A percentile compares a stretch with the other conserved stretches of the same genome.
Conservation (phyloP, 1,284 basidiomycete species). For the Sanghuangporus weigelae region DNA sequence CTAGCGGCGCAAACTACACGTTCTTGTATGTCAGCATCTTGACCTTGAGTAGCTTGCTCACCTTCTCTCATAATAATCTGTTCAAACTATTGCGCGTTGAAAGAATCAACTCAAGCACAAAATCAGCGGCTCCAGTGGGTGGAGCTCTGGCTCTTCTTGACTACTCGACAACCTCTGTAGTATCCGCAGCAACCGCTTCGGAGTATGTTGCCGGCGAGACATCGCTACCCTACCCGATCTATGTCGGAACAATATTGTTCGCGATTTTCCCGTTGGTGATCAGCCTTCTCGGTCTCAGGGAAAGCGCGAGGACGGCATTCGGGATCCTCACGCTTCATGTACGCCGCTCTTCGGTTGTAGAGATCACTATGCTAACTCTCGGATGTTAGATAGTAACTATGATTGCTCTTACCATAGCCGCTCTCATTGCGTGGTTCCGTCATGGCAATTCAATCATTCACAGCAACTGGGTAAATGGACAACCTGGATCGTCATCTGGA, state of each 20-base stretch:
- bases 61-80: not conserved
- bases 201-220: slow-evolving; percentile 64
- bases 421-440: slow-evolving; percentile 45
- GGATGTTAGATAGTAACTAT: slow-evolving; percentile 48
- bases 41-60: not conserved
- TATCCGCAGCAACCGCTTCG: slow-evolving; percentile 64
- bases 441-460: slow-evolving; percentile 42
- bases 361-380: slow-evolving; percentile 8
- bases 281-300: slow-evolving; percentile 54
- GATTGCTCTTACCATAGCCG: slow-evolving; percentile 44
- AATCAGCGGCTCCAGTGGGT: slow-evolving; percentile 52
- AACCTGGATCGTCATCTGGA: slow-evolving; percentile 25
- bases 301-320: slow-evolving; percentile 55
- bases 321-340: slow-evolving; percentile 55
- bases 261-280: slow-evolving; percentile 47
- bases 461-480: slow-evolving; percentile 49
- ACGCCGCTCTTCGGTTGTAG: slow-evolving; percentile 22
- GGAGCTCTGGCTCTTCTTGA: slow-evolving; percentile 61
- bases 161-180: slow-evolving; percentile 57
- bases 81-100: not conserved
- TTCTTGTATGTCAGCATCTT: slow-evolving; percentile 41
- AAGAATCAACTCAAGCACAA: slow-evolving; percentile 58
- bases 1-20: slow-evolving; percentile 65
- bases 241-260: slow-evolving; percentile 44
- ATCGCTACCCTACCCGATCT: slow-evolving; percentile 45